A percentile compares a stretch with the other conserved stretches of the same genome.
phyloP scores from a whole-genome alignment of 1,284 basidiomycete species.

The Austroboletus niveus region DNA sequence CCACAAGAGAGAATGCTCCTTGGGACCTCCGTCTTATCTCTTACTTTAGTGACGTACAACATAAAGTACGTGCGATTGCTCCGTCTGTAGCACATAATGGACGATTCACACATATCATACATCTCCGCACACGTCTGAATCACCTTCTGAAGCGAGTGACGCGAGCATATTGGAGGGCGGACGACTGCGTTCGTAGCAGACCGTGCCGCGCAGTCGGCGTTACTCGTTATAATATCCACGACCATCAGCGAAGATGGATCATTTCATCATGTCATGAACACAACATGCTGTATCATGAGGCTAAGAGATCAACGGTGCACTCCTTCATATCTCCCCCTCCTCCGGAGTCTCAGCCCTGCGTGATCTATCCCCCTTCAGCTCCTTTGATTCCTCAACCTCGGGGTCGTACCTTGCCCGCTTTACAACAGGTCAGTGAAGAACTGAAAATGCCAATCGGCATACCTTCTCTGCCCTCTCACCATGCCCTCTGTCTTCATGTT shows the following conservation, averaged over 20 bases:
- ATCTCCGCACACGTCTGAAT: too few relatives aligned
- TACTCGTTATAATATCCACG: background rate
- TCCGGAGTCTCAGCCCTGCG: constrained; percentile 66
- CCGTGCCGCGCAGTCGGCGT: too few relatives aligned
- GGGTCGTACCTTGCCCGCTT: constrained; percentile 58
- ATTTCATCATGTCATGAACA: background rate
- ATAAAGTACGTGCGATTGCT: too few relatives aligned
- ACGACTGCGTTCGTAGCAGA: too few relatives aligned
- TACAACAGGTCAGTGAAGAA: constrained; percentile 5
- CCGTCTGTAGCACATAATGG: too few relatives aligned
- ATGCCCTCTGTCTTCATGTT: constrained; percentile 38
- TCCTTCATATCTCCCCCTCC: constrained; percentile 71
- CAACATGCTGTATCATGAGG: constrained; percentile 1
- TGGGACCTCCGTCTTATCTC: too few relatives aligned
- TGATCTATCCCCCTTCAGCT: constrained; percentile 39
- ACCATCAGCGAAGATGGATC: background rate
- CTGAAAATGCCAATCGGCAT: constrained; percentile 14
- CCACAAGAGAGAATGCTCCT: too few relatives aligned
- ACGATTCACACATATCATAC: too few relatives aligned
- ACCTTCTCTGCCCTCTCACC: constrained; percentile 69
- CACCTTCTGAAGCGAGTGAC: too few relatives aligned
- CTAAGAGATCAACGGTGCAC: constrained; percentile 1
- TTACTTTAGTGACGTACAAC: too few relatives aligned
- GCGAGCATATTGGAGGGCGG: too few relatives aligned
- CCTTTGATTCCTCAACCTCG: constrained; percentile 38